Percentiles rank a stretch among this genome's conserved stretches.
Conservation (phyloP, 2,329 filamentous ascomycete species). For the Aspergillus japonicus region DNA sequence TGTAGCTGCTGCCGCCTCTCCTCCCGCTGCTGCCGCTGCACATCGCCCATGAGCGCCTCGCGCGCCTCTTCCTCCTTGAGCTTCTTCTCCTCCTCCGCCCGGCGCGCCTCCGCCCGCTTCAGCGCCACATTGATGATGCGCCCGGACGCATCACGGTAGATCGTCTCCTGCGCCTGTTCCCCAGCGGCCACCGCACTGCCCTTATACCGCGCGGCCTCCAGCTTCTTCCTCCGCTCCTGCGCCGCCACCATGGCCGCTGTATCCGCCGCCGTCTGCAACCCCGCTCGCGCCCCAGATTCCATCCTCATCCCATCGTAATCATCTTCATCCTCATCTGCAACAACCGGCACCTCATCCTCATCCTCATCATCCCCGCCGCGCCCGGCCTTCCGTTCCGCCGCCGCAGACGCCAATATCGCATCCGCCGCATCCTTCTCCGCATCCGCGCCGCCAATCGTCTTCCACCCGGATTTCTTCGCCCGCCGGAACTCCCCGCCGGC, state of each 20-base stretch:
- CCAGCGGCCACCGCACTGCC: conserved; percentile 41
- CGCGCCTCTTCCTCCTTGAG: conserved; percentile 63
- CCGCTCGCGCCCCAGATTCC: conserved; percentile 83
- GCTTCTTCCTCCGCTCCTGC: conserved; percentile 56
- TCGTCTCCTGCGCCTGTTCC: conserved; percentile 68
- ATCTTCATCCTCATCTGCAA: conserved; percentile 43
- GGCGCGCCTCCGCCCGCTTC: conserved; percentile 83
- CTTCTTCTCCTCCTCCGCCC: conserved; percentile 70
- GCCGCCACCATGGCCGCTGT: conserved; percentile 69
- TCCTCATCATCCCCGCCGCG: conserved; percentile 50
- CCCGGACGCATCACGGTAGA: conserved; percentile 92
- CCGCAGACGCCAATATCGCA: conserved; percentile 64
- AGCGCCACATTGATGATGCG: conserved; percentile 90
- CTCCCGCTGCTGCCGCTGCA: conserved; percentile 70
- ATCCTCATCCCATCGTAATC: conserved; percentile 57
- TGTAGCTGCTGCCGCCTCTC: conserved; percentile 66
- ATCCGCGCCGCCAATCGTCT: conserved; percentile 57
- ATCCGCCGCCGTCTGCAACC: conserved; percentile 78
- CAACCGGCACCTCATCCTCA: conserved; percentile 44
- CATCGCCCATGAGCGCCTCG: conserved; percentile 76
- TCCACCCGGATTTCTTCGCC: conserved; percentile 79
- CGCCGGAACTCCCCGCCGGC: conserved; percentile 58
- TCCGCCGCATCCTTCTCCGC: conserved; percentile 9
- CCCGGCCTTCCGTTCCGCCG: conserved; percentile 68
- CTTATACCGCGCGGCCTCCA: conserved; percentile 43